phyloP scores from a whole-genome alignment of 176 grass and related monocot species.

The Juncus effusus region DNA sequence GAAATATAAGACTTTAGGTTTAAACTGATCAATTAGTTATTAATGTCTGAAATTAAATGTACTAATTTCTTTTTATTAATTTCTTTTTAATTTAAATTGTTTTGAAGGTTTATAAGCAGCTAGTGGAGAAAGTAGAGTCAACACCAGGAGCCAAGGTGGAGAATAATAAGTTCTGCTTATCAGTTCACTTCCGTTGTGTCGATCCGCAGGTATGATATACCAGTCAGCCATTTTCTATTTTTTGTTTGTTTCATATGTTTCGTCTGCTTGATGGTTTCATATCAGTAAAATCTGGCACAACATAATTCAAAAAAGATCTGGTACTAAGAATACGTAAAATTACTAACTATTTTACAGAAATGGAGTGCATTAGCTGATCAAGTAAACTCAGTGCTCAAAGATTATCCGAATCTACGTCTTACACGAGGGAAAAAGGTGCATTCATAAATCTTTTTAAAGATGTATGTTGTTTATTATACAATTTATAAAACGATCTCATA shows the following conservation, averaged over 20 bases:
- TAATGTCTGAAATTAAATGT: too few relatives aligned
- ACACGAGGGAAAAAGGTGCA: slow-evolving; percentile 59
- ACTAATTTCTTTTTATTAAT: too few relatives aligned
- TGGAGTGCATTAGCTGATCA: slow-evolving; percentile 45
- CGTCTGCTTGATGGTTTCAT: not conserved
- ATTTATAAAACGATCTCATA: not conserved
- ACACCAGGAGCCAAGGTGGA: slow-evolving; percentile 65
- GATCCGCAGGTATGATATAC: slow-evolving; percentile 42
- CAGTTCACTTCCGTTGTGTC: slow-evolving; percentile 68
- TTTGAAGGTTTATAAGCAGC: slow-evolving; percentile 29
- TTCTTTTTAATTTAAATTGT: too few relatives aligned
- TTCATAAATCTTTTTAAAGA: not conserved
- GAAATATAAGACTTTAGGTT: too few relatives aligned
- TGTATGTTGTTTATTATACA: not conserved
- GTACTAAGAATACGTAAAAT: not conserved
- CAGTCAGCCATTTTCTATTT: not conserved
- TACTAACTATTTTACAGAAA: slow-evolving; percentile 17
- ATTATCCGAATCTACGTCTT: slow-evolving; percentile 45
- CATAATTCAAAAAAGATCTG: not conserved
- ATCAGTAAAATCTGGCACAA: not conserved
- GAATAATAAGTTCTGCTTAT: slow-evolving; percentile 74
- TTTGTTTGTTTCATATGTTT: not conserved
- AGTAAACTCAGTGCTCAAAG: slow-evolving; percentile 45
- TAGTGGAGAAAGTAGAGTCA: slow-evolving; percentile 30
- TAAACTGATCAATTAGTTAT: too few relatives aligned